Conservation (phyloP, 108 stramenopile genomes). For the Cafeteria roenbergensis region DNA sequence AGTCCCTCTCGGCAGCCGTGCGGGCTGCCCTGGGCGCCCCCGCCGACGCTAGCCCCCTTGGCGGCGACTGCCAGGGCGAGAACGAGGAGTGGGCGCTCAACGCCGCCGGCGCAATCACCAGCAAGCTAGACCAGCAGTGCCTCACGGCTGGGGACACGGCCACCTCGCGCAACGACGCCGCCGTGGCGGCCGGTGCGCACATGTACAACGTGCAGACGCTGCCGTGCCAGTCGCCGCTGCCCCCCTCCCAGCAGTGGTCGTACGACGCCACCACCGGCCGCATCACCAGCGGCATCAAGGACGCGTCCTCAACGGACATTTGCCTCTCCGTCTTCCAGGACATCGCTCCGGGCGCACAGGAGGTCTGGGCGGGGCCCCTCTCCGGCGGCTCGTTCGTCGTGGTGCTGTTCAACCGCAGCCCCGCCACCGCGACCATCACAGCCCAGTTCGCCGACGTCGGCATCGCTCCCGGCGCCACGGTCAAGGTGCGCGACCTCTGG, state of each 20-base stretch:
- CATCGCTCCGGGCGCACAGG: slow-evolving; percentile 3
- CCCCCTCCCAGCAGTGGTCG: background rate
- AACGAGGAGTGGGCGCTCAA: background rate
- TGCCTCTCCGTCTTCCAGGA: background rate
- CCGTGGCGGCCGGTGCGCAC: too few relatives aligned
- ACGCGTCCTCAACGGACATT: background rate
- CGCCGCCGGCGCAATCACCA: background rate
- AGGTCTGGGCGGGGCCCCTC: slow-evolving; percentile 19
- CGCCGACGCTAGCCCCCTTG: too few relatives aligned
- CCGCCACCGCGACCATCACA: background rate
- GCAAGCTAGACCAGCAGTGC: background rate
- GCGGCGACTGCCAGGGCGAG: background rate
- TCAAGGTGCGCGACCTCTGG: background rate
- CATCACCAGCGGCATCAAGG: background rate
- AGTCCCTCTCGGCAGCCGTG: background rate
- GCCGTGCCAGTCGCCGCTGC: background rate
- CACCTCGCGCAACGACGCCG: background rate
- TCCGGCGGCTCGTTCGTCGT: slow-evolving; percentile 1
- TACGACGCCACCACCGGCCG: background rate
- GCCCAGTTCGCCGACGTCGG: slow-evolving; percentile 1
- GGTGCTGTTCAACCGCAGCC: slow-evolving; percentile 12
- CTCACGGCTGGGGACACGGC: background rate
- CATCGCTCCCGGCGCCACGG: background rate
- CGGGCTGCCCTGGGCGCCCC: too few relatives aligned
- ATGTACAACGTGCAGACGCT: background rate